Evolutionary conservation across 805 yeast species (phyloP), one percentile per base, ranked within the genome.

Genomic region (Candida taoyuanica): DNA sequence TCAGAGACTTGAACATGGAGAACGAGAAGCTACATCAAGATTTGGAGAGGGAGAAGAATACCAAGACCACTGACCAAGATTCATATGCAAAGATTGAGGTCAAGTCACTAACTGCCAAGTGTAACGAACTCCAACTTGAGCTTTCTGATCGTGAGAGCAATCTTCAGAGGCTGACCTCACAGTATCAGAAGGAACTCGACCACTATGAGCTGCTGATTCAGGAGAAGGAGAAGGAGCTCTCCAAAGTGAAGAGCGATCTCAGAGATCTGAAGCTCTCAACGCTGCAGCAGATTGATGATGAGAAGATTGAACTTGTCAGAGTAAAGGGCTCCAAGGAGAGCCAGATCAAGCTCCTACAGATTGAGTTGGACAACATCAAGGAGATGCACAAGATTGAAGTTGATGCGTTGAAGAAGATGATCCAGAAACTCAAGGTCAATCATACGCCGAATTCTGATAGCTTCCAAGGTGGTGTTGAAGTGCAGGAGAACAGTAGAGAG

Each of bases 281-380:
- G 13, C 54, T 59, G 23, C 56, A 61, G 27, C 50, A 52, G 24
- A 57, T 63, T 30, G 66, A 62, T 33, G 63, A 64, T 24, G 67
- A 65, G 34, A 63, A 57, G 46, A 44, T 63, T 20, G 63, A 62
- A 26, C 42, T 67, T 24, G 28, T 63, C 41, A 65, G 50, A 45
- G 54, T 62, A 1, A 68, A 65, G 38, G 44, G 62, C 4, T 56
- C 55, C 5, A 59, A 64, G 39, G 75, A 72, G 38, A 59, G 63
- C 9, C 59, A 64, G 34, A 52, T 67, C 25, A 62, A 63, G 24
- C 44, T 62, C 17, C 42, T 67, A 16, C 60, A 61, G 37, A 48
- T 58, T 17, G 78, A 74, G 19, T 54, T 63, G 29, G 65, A 63
- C 12, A 58, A 58, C 16, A 31, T 64, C 29, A 62, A 60, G 40